phyloP scores from a whole-genome alignment of 192 early-diverging fungal genomes.

The Paraglomus brasilianum region DNA sequence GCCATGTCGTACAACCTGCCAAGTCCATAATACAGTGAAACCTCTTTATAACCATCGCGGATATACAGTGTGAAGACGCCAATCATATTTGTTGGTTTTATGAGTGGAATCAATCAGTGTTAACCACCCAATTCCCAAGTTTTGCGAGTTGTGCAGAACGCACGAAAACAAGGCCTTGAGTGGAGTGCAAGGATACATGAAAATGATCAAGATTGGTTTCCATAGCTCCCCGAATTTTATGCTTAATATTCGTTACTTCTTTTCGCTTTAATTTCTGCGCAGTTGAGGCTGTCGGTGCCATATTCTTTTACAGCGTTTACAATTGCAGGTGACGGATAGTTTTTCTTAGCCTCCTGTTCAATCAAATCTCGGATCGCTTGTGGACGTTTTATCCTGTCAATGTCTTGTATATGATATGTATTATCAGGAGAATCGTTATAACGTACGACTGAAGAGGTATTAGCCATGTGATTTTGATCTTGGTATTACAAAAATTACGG shows the following conservation, averaged over 20 bases:
- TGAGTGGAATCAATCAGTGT: conserved; percentile 30
- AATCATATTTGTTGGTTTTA: conserved; percentile 30
- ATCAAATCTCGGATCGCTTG: background rate
- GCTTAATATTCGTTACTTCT: conserved; percentile 20
- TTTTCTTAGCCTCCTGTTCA: conserved; percentile 3
- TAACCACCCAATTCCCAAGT: conserved; percentile 19
- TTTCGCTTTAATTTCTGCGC: conserved; percentile 12
- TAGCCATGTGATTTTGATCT: conserved; percentile 13
- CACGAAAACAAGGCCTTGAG: conserved; percentile 25
- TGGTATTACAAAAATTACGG: conserved; percentile 2
- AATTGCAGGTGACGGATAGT: background rate
- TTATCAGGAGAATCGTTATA: conserved; percentile 2
- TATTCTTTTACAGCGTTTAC: conserved; percentile 15
- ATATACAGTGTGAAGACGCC: conserved; percentile 30
- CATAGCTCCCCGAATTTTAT: background rate
- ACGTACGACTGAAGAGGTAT: background rate
- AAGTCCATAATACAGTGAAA: too few species aligned
- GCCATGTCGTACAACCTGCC: too few species aligned
- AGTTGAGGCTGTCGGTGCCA: conserved; percentile 2
- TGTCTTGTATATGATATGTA: background rate
- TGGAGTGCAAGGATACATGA: background rate
- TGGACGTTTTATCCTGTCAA: background rate
- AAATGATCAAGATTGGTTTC: background rate
- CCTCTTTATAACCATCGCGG: conserved; percentile 15
- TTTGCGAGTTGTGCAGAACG: conserved; percentile 16